These are phyloP conservation scores for Acanthamoeba triangularis DNA, from an alignment of 208 protist species.

Conservation along the genomic window DNA sequence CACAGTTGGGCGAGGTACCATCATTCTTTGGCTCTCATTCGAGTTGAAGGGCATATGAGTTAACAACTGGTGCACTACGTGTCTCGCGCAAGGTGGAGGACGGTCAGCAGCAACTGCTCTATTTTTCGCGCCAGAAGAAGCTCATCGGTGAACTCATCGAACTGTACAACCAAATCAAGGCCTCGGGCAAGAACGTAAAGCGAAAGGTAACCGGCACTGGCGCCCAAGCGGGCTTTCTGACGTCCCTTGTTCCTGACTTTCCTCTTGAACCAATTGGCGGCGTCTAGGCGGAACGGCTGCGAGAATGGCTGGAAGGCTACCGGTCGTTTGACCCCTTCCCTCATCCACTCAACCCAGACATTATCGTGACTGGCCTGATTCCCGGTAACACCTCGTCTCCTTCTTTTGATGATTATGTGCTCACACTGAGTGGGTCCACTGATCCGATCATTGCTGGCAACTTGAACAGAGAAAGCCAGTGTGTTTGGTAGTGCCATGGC, in stretches of 20 bases:
- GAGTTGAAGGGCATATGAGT: too few relatives aligned
- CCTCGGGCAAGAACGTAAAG: constrained; percentile 15
- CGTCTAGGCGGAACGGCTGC: neutral
- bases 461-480: constrained; percentile 1
- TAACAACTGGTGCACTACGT: neutral
- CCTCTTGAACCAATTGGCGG: neutral
- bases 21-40: neutral
- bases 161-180: neutral
- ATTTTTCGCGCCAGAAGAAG: constrained; percentile 24
- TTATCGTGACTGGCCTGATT: constrained; percentile 7
- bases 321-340: constrained; percentile 30
- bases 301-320: constrained; percentile 24
- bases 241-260: neutral
- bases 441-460: neutral
- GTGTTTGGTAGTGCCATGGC: constrained; percentile 52
- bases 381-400: neutral
- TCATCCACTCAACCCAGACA: constrained; percentile 39
- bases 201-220: neutral
- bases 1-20: neutral
- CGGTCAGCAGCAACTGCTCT: constrained; percentile 1
- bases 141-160: constrained; percentile 66
- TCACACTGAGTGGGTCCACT: neutral
- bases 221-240: neutral
- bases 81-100: neutral
- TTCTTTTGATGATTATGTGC: neutral